Evolutionary conservation across 1,284 basidiomycete species (phyloP).

Genomic region (Ceratobasidium sp.): DNA sequence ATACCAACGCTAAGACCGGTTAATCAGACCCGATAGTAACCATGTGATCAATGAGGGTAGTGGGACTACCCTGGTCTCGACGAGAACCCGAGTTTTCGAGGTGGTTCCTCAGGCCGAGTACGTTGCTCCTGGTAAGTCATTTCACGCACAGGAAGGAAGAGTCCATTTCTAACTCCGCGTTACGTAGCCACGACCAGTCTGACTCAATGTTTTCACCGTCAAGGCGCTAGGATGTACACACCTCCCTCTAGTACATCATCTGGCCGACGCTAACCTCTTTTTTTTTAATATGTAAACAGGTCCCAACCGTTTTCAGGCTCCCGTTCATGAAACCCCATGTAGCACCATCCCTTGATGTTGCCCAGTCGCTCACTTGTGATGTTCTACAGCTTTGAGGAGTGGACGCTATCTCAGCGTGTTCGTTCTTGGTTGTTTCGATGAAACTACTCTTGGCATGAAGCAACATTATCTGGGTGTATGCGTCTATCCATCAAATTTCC

Average conservation of each 20-base stretch:
- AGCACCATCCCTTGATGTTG: slow-evolving; percentile 16
- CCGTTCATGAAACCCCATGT: slow-evolving; percentile 26
- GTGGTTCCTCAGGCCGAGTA: slow-evolving; percentile 74
- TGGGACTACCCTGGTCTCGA: slow-evolving; percentile 67
- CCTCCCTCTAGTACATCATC: slow-evolving; percentile 40
- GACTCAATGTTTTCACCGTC: slow-evolving; percentile 72
- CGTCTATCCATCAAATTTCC: not conserved
- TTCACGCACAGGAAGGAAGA: not conserved
- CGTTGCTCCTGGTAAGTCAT: slow-evolving; percentile 72
- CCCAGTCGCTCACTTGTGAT: not conserved
- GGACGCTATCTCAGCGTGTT: not conserved
- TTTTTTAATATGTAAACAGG: slow-evolving; percentile 39
- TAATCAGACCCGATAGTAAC: slow-evolving; percentile 16
- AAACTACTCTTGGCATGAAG: not conserved
- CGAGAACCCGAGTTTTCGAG: slow-evolving; percentile 74
- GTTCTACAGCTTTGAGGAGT: not conserved
- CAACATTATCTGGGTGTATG: not conserved
- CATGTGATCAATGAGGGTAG: slow-evolving; percentile 52
- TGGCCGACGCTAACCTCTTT: slow-evolving; percentile 35
- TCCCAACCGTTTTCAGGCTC: slow-evolving; percentile 33
- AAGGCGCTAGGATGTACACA: slow-evolving; percentile 73
- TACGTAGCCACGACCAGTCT: slow-evolving; percentile 52
- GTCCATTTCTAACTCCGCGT: slow-evolving; percentile 8
- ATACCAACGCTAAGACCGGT: slow-evolving; percentile 2
- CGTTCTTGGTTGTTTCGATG: not conserved